These are phyloP conservation scores for Linderniella brevidens DNA, from an alignment of 257 asterid species.

Conservation along the genomic window DNA sequence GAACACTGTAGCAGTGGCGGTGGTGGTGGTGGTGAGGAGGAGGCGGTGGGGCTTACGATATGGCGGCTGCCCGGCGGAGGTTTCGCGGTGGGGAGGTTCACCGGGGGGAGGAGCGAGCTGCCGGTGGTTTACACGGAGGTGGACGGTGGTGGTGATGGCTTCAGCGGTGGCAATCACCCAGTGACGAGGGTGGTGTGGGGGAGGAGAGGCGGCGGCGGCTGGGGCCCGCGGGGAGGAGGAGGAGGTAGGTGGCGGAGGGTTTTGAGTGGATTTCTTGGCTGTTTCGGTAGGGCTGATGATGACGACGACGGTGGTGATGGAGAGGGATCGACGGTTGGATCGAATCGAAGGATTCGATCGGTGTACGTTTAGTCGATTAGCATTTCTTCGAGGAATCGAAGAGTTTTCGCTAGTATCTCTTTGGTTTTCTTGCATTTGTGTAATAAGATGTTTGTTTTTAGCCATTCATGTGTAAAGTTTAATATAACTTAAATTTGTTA, in stretches of 20 bases:
- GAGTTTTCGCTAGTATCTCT: too few species aligned
- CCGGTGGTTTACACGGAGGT: conserved; percentile 80
- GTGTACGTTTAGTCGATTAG: too few species aligned
- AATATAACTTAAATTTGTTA: too few species aligned
- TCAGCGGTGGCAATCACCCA: conserved; percentile 17
- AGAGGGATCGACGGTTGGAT: neutral
- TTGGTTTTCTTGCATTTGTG: too few species aligned
- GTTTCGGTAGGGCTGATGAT: conserved; percentile 62
- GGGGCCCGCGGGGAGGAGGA: conserved; percentile 13
- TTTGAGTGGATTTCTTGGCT: conserved; percentile 32
- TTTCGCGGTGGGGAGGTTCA: conserved; percentile 74
- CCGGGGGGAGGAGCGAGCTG: conserved; percentile 65
- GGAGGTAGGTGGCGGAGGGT: conserved; percentile 40
- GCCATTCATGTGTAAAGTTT: too few species aligned
- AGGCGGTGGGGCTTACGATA: conserved; percentile 59
- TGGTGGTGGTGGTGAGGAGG: conserved; percentile 30
- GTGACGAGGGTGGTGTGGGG: conserved; percentile 69
- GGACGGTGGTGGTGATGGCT: conserved; percentile 52
- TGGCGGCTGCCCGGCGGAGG: conserved; percentile 94
- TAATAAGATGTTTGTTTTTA: too few species aligned
- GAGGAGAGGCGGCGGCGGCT: conserved; percentile 29
- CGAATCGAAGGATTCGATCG: too few species aligned
- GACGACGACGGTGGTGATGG: too few species aligned
- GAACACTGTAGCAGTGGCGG: conserved; percentile 17
- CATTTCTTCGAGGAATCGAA: too few species aligned